Percentiles rank a stretch among this genome's conserved stretches.
These are phyloP conservation scores for Scutellaria baicalensis DNA, from an alignment of 257 asterid species.

Conservation along the genomic window DNA sequence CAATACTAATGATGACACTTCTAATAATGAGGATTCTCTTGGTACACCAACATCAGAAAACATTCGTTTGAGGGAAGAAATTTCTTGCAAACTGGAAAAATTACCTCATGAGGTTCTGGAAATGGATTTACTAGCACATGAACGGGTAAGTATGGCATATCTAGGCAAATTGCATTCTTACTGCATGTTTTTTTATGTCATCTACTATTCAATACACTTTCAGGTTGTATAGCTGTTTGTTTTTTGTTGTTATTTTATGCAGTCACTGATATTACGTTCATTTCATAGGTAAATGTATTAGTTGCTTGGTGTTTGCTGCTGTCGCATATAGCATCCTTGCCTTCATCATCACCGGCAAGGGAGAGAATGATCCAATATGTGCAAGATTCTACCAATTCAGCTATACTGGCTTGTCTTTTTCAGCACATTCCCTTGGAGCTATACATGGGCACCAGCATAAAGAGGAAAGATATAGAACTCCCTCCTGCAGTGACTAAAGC, in stretches of 20 bases:
- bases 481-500: constrained; percentile 62
- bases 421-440: constrained; percentile 77
- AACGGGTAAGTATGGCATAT: constrained; percentile 49
- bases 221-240: not conserved
- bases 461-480: constrained; percentile 61
- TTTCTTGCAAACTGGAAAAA: constrained; percentile 59
- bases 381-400: constrained; percentile 63
- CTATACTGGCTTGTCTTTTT: constrained; percentile 79
- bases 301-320: constrained; percentile 90
- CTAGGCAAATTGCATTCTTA: not conserved
- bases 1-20: constrained; percentile 32
- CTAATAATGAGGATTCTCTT: constrained; percentile 38
- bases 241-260: not conserved
- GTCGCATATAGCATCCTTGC: constrained; percentile 66
- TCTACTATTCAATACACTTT: not conserved
- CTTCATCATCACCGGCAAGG: constrained; percentile 70
- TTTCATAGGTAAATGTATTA: constrained; percentile 60
- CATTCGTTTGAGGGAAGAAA: constrained; percentile 57
- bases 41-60: constrained; percentile 51
- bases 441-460: constrained; percentile 45
- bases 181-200: not conserved
- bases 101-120: constrained; percentile 51
- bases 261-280: constrained; percentile 9
- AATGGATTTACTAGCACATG: constrained; percentile 64
- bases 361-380: constrained; percentile 80